Base-by-base conservation (phyloP, 805 yeast species). In the Cyberlindnera meyerae region DNA sequence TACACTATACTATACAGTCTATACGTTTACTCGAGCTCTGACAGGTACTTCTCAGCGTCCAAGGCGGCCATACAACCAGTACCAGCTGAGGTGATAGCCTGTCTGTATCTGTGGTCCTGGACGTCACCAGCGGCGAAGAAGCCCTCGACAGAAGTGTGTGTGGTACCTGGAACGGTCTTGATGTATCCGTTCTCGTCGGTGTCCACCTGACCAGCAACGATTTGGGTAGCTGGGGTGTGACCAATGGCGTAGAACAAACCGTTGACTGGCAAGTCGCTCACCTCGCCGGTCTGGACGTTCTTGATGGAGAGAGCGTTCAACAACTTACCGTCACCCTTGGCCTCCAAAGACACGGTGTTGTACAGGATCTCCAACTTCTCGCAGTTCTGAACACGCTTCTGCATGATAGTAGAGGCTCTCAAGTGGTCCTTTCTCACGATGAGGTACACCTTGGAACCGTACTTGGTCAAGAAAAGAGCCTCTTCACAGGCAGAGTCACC, bases 401-500 rank as follows among this genome's bases (percentile, higher is more conserved):
- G 96, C 99, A 93, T 93, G 62, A 93, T 87, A 28, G 83, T 77
- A 9, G 97, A 89, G 15, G 99, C 99, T 66, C 99, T 80, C 55
- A 93, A 73, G 58, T 73, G 75, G 64, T 90, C 97, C 64, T 90
- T 87, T 75, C 99, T 87, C 35, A 93, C 97, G 52, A 93, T 72
- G 62, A 93, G 69, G 65, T 68, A 87, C 39, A 93, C 98, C 71
- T 93, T 93, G 37, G 97, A 87, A 46, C 95, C 99, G 66, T 93
- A 93, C 65, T 93, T 93, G 55, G 99, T 93, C 62, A 93, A 74
- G 68, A 93, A 93, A 49, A 85, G 70, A 22, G 99, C 98, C 70
- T 93, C 99, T 70, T 93, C 99, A 65, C 97, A 95, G 14, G 99
- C 99, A 50, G 97, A 88, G 66, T 93, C 99, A 63, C 99, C 99